Evolutionary conservation across 768 basidiomycete genomes (phyloP).

Genomic region (Panus rudis): DNA sequence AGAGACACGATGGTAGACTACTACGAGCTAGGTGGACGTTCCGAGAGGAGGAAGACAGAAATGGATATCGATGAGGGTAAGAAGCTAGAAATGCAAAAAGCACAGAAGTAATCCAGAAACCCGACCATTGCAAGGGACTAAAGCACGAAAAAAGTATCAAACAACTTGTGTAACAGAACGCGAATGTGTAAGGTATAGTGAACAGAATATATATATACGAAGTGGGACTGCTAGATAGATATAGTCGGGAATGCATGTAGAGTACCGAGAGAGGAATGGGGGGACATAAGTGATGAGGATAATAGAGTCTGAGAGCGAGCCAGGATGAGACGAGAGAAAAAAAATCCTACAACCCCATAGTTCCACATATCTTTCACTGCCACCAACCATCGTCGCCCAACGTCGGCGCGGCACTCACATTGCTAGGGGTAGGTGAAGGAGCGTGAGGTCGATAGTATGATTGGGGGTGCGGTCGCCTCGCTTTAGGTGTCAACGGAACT

Average conservation of each 20-base stretch:
- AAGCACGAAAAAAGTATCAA: too few species aligned
- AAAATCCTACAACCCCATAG: neutral
- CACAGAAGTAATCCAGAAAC: too few species aligned
- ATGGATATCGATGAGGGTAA: too few species aligned
- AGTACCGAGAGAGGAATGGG: too few species aligned
- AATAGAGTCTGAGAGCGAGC: conserved; percentile 2
- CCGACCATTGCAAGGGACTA: too few species aligned
- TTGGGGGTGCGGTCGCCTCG: conserved; percentile 16
- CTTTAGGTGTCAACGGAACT: conserved; percentile 23
- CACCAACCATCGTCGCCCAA: conserved; percentile 77
- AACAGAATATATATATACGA: neutral
- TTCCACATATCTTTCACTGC: conserved; percentile 29
- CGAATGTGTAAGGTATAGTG: too few species aligned
- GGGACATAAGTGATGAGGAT: neutral
- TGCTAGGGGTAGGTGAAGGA: conserved; percentile 73
- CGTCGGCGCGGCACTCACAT: conserved; percentile 65
- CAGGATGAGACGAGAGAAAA: conserved; percentile 11
- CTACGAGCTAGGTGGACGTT: too few species aligned
- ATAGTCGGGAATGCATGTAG: neutral
- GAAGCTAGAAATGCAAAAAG: too few species aligned
- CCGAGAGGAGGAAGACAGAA: too few species aligned
- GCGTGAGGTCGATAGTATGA: conserved; percentile 28
- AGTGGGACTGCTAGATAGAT: neutral
- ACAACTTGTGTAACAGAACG: too few species aligned
- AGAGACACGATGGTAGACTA: too few species aligned